Conservation (phyloP, 805 yeast species). For the Saitoella complicata region DNA sequence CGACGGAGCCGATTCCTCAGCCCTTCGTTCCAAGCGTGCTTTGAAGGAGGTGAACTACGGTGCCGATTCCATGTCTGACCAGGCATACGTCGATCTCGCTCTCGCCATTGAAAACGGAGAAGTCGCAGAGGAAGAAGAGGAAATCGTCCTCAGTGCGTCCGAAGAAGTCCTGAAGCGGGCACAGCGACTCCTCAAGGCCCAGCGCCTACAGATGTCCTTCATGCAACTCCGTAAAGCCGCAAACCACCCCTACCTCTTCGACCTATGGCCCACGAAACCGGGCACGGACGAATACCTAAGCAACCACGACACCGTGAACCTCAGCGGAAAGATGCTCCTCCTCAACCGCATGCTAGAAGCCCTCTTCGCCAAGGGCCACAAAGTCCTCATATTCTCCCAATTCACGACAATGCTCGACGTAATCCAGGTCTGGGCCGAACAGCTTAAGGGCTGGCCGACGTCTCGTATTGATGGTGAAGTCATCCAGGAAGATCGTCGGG, state of each 20-base stretch:
- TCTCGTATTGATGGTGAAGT: slow-evolving; percentile 69
- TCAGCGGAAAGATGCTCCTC: slow-evolving; percentile 59
- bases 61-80: background rate
- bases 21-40: background rate
- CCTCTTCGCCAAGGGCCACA: slow-evolving; percentile 39
- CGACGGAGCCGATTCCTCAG: background rate
- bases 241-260: slow-evolving; percentile 71
- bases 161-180: background rate
- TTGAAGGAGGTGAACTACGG: background rate
- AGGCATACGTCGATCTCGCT: background rate
- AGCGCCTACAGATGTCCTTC: slow-evolving; percentile 46
- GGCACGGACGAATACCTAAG: slow-evolving; percentile 18
- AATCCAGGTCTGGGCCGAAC: slow-evolving; percentile 52
- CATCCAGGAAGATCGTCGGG: slow-evolving; percentile 47
- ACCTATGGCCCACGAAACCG: slow-evolving; percentile 52
- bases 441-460: slow-evolving; percentile 27
- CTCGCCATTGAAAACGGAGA: slow-evolving; percentile 1
- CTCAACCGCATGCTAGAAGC: slow-evolving; percentile 44
- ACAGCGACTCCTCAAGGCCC: slow-evolving; percentile 17
- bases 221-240: slow-evolving; percentile 80
- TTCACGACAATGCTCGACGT: slow-evolving; percentile 73
- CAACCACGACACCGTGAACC: slow-evolving; percentile 28
- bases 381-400: slow-evolving; percentile 71
- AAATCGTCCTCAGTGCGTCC: background rate
- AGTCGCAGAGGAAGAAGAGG: background rate